Conservation (phyloP, 1,139 yeast species). For the Kodamaea alishanica region DNA sequence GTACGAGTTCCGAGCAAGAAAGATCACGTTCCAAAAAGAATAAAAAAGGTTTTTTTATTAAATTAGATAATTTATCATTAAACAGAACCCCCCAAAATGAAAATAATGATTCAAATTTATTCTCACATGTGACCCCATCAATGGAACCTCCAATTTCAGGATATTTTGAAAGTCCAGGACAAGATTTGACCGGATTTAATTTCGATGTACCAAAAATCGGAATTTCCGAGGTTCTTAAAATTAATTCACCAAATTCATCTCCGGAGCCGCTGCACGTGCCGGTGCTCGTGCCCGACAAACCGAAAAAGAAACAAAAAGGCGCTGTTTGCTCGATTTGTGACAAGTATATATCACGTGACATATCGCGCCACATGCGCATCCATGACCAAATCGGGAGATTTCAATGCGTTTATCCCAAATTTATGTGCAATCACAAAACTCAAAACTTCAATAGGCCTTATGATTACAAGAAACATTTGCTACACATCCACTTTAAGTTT, state of each 20-base stretch:
- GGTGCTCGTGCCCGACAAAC: conserved; percentile 14
- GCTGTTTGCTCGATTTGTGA: conserved; percentile 41
- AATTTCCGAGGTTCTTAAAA: background rate
- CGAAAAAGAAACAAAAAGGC: conserved; percentile 38
- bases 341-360: conserved; percentile 42
- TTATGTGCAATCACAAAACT: conserved; percentile 43
- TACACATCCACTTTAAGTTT: conserved; percentile 43
- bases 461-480: conserved; percentile 46
- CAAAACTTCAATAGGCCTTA: conserved; percentile 47
- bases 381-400: conserved; percentile 48
- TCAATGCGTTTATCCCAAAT: conserved; percentile 43
- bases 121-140: conserved; percentile 33
- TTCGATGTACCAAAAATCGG: conserved; percentile 14
- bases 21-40: conserved; percentile 10
- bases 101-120: background rate
- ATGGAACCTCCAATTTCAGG: conserved; percentile 43
- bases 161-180: conserved; percentile 27
- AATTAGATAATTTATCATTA: conserved; percentile 10
- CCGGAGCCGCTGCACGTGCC: conserved; percentile 3
- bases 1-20: no score
- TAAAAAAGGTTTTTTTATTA: conserved; percentile 13
- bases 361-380: conserved; percentile 44
- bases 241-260: background rate
- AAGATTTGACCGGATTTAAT: conserved; percentile 22
- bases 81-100: no score